Base-by-base conservation (phyloP, 192 early-diverging fungal species). In the Podila epicladia region DNA sequence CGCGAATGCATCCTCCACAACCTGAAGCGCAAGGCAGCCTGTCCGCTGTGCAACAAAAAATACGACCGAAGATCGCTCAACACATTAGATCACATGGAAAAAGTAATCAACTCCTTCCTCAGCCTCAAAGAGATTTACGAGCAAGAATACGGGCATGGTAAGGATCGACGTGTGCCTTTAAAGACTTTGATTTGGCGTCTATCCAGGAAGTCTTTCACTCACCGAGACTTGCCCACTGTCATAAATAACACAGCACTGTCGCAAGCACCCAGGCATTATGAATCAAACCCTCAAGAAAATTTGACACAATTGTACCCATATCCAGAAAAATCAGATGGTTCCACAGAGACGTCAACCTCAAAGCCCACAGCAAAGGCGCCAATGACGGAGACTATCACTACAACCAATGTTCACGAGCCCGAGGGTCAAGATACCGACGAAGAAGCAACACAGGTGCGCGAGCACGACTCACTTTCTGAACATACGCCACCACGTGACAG, bases 221-320 rank as follows among this genome's bases (percentile, higher is more conserved):
- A 9, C 33, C 9, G 8, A 11, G 20, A 32, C 33, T 24, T 64
- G 6, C n/a, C 7, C 38, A 20, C 41, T 17, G 5, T 62, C 58
- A 58, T 62, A 9, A 57, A 17, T 24, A 9, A 15, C 35, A 48
- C 28, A 83, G 82, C 74, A n/a, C 29, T 83, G 32, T 83, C 82
- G 17, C 82, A 83, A 17, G 62, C 62, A 7, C 75, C 69, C 0
- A 65, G 71, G 24, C 45, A 59, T 35, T 79, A 69, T n/a, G 62
- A 69, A 4, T 29, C 71, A 15, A 67, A 78, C 3, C 70, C 82
- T 20, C 28, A 62, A 24, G 71, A 73, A 9, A 83, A 83, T 28
- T 45, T 83, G 31, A 73, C 82, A 8, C 82, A 83, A 33, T 33
- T 78, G 1, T 83, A 73, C 33, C 82, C 82, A 13, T 83, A 77